Evolutionary conservation across 2,329 filamentous ascomycete genomes (phyloP), one percentile per base, ranked within the genome.

Genomic region (Fusarium nanum): DNA sequence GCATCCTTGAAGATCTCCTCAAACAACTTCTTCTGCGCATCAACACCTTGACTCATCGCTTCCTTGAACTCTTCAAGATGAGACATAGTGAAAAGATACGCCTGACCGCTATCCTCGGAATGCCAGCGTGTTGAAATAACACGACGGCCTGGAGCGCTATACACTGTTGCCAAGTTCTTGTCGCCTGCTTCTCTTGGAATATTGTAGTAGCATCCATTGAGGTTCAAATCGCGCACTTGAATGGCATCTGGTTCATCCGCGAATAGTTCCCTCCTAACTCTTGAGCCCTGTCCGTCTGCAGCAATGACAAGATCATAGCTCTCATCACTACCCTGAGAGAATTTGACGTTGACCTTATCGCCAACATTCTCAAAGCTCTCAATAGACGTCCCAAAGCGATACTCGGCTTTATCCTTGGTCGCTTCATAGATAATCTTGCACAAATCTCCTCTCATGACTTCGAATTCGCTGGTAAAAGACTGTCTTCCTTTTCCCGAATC

Each of bases 361-460:
- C 41, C 45, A 7, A 18, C 41, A 28, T 70, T 56, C 18, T 62
- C 53, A 49, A 58, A 70, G 10, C 60, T 62, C 41, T 66, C 66
- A 23, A 69, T 48, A 0, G 44, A 66, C 5, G 61, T 58, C 5
- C 66, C 67, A 22, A 69, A 69, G 7, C 53, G 61, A 47, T 70
- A 70, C 12, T 68, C 23, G 3, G 47, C 41, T 6, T 58, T 70
- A 14, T 75, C 67, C 12, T 75, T 66, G 23, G 78, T 80, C 20
- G 69, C 76, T 1, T 86, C 80, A 68, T 85, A 84, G 2, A 90
- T 73, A 4, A 89, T 78, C 13, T 78, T 76, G 6, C 83, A 82
- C n/a, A 90, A 72, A 55, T 88, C 85, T 1, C 85, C 87, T 11
- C 88, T 80, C 81, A 90, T 85, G 50, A 90, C 85, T 77, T 90